phyloP scores from a whole-genome alignment of 2,329 filamentous ascomycete species.

The Ophiognomonia clavigignenti-juglandacearum region DNA sequence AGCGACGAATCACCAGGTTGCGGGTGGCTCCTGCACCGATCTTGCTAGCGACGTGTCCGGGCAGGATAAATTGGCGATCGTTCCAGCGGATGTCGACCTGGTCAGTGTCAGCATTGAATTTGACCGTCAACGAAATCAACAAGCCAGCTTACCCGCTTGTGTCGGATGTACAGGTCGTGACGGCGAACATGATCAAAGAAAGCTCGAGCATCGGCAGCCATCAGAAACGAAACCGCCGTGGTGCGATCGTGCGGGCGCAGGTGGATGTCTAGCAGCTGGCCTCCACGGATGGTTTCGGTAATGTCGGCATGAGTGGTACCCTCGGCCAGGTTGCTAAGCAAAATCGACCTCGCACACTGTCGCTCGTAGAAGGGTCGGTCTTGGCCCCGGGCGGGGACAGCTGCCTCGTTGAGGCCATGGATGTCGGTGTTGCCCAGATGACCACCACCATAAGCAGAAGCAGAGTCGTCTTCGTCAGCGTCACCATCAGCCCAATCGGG shows the following conservation, averaged over 20 bases:
- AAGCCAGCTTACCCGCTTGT: conserved; percentile 52
- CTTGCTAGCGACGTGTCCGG: conserved; percentile 58
- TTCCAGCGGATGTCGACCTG: conserved; percentile 67
- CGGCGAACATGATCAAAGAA: conserved; percentile 62
- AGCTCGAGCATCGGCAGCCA: conserved; percentile 54
- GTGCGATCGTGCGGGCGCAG: conserved; percentile 53
- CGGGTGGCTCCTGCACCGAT: conserved; percentile 63
- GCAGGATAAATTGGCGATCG: conserved; percentile 64
- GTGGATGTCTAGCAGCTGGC: conserved; percentile 64
- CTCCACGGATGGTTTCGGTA: conserved; percentile 61
- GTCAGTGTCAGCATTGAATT: conserved; percentile 1
- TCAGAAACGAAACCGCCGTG: conserved; percentile 66
- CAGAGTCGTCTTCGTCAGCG: background rate
- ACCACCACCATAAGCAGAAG: conserved; percentile 5
- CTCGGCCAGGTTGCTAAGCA: conserved; percentile 58
- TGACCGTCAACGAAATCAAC: background rate
- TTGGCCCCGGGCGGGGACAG: background rate
- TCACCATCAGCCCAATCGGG: conserved; percentile 17
- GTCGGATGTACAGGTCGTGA: conserved; percentile 63
- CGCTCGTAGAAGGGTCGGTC: conserved; percentile 28
- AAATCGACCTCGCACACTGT: conserved; percentile 50
- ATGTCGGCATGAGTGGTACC: conserved; percentile 62
- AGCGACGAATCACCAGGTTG: conserved; percentile 65
- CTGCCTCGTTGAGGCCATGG: conserved; percentile 3
- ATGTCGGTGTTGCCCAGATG: conserved; percentile 14